phyloP scores from a whole-genome alignment of 2,329 filamentous ascomycete species.

The Parastagonospora avenae region DNA sequence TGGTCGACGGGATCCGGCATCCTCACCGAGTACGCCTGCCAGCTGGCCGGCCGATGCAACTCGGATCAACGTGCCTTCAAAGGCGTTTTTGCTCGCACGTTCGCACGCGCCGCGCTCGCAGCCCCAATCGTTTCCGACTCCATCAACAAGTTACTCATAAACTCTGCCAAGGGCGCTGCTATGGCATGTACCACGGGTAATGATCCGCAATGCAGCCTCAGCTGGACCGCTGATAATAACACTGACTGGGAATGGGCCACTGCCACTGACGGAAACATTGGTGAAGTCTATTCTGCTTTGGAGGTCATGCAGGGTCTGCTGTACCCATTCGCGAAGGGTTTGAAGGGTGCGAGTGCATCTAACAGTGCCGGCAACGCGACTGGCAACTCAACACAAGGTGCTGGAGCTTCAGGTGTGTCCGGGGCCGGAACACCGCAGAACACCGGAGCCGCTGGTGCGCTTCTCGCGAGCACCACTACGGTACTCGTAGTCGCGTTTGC shows the following conservation, averaged over 20 bases:
- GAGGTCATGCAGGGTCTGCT: conserved; percentile 30
- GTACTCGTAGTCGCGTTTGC: conserved; percentile 16
- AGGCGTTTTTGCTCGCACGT: conserved; percentile 27
- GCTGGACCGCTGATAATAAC: conserved; percentile 11
- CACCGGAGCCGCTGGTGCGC: conserved; percentile 11
- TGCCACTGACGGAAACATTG: conserved; percentile 18
- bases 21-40: conserved; percentile 72
- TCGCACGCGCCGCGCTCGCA: conserved; percentile 25
- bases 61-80: conserved; percentile 72
- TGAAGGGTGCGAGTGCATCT: not conserved
- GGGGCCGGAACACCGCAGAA: conserved; percentile 6
- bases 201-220: conserved; percentile 14
- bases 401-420: conserved; percentile 8
- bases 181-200: conserved; percentile 13
- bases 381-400: conserved; percentile 2
- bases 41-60: conserved; percentile 61
- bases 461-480: conserved; percentile 10
- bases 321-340: conserved; percentile 17
- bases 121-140: conserved; percentile 23
- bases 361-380: not conserved
- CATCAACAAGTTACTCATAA: conserved; percentile 18
- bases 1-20: conserved; percentile 54
- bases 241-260: not conserved
- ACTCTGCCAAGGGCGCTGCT: conserved; percentile 29
- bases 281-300: conserved; percentile 26